Evolutionary conservation across 108 stramenopile species (phyloP).

Genomic region (Schizochytrium sp.): DNA sequence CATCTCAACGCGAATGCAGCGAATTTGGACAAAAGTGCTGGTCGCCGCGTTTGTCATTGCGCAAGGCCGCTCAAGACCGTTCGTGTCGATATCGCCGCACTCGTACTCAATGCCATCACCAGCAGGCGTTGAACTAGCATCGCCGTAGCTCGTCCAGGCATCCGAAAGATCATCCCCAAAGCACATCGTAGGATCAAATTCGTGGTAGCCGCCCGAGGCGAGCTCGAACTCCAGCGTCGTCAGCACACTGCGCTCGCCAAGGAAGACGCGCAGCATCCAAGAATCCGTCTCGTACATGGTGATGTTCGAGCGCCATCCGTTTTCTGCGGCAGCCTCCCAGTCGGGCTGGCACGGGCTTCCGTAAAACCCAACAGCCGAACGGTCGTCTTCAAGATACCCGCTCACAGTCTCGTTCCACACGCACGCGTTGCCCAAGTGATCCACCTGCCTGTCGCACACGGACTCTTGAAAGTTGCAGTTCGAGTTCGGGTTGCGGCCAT

Average conservation of each 20-base stretch:
- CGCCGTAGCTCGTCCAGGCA: not conserved
- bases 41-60: not conserved
- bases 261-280: not conserved
- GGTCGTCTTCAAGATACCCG: not conserved
- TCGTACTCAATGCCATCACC: not conserved
- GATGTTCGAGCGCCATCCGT: not conserved
- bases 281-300: not conserved
- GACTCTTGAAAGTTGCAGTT: not conserved
- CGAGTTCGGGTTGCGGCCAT: not conserved
- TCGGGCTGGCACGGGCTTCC: not conserved
- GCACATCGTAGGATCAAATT: not conserved
- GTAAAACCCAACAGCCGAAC: not conserved
- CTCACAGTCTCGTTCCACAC: not conserved
- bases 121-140: not conserved
- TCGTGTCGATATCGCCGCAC: too few relatives aligned
- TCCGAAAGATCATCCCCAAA: not conserved
- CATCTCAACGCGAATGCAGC: not conserved
- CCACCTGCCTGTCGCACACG: not conserved
- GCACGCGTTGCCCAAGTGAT: not conserved
- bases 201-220: not conserved
- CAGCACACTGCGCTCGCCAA: not conserved
- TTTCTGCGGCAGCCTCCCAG: not conserved
- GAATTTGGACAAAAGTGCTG: not conserved
- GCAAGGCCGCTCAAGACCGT: not conserved
- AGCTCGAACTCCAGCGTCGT: not conserved